These are phyloP conservation scores for Graphilbum sp. DNA, from an alignment of 2,329 filamentous ascomycete genomes.

Conservation along the genomic window DNA sequence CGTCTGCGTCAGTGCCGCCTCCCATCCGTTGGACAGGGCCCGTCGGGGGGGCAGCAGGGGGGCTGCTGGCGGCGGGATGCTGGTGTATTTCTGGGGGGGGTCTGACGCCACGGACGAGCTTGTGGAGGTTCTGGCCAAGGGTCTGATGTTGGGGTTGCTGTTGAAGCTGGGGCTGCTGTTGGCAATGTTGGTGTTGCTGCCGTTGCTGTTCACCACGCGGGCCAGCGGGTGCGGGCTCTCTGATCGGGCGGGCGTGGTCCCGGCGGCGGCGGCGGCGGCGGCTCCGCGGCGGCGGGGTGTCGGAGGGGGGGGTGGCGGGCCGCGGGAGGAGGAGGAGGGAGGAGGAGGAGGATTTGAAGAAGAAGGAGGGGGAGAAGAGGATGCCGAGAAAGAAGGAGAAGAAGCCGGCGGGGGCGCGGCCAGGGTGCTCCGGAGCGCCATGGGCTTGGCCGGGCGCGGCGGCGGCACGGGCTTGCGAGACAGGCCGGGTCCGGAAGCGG, in stretches of 20 bases:
- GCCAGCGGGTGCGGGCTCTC: slow-evolving; percentile 20
- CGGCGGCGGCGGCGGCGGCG: not conserved
- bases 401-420: too few species aligned
- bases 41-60: slow-evolving; percentile 6
- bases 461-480: slow-evolving; percentile 24
- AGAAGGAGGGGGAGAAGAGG: too few species aligned
- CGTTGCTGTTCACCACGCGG: slow-evolving; percentile 22
- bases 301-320: not conserved
- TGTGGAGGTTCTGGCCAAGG: too few species aligned
- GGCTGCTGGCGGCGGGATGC: slow-evolving; percentile 5
- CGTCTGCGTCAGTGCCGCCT: not conserved
- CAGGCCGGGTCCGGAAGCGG: not conserved
- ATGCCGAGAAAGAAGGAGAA: too few species aligned
- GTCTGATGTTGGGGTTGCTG: too few species aligned
- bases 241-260: not conserved
- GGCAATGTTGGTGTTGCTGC: too few species aligned
- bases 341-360: too few species aligned
- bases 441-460: slow-evolving; percentile 41
- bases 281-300: not conserved
- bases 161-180: too few species aligned
- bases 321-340: too few species aligned
- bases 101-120: too few species aligned
- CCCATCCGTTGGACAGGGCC: not conserved
- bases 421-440: slow-evolving; percentile 31
- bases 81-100: slow-evolving; percentile 6